Conservation (phyloP, 768 basidiomycete genomes). For the Myochromella boudieri region DNA sequence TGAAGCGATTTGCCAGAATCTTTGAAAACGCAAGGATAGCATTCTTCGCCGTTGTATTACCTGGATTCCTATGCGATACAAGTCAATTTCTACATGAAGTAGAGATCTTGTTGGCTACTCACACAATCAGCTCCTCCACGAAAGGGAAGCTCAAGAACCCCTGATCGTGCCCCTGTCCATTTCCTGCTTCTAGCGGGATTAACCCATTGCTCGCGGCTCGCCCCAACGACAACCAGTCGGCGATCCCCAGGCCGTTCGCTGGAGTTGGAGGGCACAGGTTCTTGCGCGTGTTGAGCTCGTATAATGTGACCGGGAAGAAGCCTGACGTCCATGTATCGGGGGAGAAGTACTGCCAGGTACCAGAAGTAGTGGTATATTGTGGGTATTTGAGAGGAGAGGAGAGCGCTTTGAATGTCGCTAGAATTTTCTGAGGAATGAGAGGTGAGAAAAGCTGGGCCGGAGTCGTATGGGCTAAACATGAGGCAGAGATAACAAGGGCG, state of each 20-base stretch:
- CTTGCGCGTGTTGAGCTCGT: conserved; percentile 56
- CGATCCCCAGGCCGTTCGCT: conserved; percentile 35
- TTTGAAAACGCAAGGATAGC: conserved; percentile 59
- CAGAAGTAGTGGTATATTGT: conserved; percentile 51
- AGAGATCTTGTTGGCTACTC: conserved; percentile 21
- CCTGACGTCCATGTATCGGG: conserved; percentile 68
- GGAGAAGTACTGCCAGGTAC: conserved; percentile 52
- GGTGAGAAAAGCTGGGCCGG: conserved; percentile 58
- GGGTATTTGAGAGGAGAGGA: conserved; percentile 35
- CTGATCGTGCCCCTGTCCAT: conserved; percentile 62
- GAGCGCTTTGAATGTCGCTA: conserved; percentile 48
- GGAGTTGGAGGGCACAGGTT: conserved; percentile 42
- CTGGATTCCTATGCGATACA: conserved; percentile 43
- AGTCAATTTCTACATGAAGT: background rate
- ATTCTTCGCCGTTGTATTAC: conserved; percentile 52
- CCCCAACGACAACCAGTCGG: conserved; percentile 59
- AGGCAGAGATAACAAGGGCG: conserved; percentile 10
- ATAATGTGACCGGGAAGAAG: conserved; percentile 62
- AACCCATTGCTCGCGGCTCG: conserved; percentile 51
- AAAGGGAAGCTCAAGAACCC: conserved; percentile 75
- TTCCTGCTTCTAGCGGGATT: conserved; percentile 46
- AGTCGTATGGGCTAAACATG: conserved; percentile 24
- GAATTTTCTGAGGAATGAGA: conserved; percentile 56
- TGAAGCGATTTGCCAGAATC: conserved; percentile 57
- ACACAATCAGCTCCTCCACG: conserved; percentile 60